Evolutionary conservation across 805 yeast species (phyloP).

Genomic region (Candida sanyiensis): DNA sequence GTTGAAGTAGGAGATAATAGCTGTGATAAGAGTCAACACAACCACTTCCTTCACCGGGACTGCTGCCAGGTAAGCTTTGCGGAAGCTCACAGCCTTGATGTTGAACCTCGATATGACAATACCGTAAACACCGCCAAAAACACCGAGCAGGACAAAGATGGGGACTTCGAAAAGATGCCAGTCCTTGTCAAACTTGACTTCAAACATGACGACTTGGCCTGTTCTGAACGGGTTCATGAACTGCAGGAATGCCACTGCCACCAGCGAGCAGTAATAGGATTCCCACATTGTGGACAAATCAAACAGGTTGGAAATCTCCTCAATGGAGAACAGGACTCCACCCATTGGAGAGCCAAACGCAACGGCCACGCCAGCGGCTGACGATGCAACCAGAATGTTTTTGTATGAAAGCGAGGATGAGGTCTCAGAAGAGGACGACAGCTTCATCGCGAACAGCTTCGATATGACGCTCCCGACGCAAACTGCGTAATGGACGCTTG

Average conservation of each 20-base stretch:
- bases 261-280: constrained; percentile 82
- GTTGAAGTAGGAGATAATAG: constrained; percentile 76
- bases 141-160: constrained; percentile 68
- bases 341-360: constrained; percentile 97
- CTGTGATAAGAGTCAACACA: constrained; percentile 59
- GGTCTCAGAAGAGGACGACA: constrained; percentile 8
- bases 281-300: constrained; percentile 82
- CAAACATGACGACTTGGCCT: constrained; percentile 90
- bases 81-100: constrained; percentile 66
- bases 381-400: constrained; percentile 64
- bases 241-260: constrained; percentile 79
- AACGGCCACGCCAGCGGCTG: constrained; percentile 98
- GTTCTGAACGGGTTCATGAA: constrained; percentile 87
- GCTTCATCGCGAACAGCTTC: constrained; percentile 20
- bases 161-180: constrained; percentile 90
- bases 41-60: constrained; percentile 69
- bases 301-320: constrained; percentile 76
- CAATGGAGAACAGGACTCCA: constrained; percentile 90
- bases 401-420: constrained; percentile 15
- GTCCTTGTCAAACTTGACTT: constrained; percentile 77
- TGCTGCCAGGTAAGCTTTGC: constrained; percentile 56
- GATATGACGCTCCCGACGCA: constrained; percentile 64
- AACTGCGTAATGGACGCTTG: constrained; percentile 95
- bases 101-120: constrained; percentile 70
- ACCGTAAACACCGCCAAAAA: constrained; percentile 91